These are phyloP conservation scores for Plectranthus barbatus DNA, from an alignment of 257 asterid genomes.

Conservation along the genomic window DNA sequence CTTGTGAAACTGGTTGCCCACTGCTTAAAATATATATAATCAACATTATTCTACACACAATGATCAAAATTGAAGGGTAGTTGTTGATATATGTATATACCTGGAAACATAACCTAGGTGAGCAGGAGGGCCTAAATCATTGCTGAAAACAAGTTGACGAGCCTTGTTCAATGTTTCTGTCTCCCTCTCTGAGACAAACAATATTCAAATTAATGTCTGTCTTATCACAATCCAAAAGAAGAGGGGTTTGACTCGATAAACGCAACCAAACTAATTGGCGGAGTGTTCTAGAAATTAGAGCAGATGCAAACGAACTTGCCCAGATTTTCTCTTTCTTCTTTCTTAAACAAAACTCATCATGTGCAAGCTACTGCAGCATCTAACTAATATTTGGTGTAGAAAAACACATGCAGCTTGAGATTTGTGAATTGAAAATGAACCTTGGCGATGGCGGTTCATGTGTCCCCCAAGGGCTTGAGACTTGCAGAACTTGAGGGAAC, in stretches of 20 bases:
- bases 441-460: slow-evolving; percentile 99
- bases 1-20: slow-evolving; percentile 48
- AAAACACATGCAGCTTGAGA: no score
- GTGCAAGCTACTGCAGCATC: no score
- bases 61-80: background rate
- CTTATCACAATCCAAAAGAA: no score
- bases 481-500: slow-evolving; percentile 98
- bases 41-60: background rate
- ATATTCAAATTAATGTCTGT: slow-evolving; percentile 1
- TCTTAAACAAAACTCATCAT: no score
- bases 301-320: no score
- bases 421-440: slow-evolving; percentile 13
- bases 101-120: slow-evolving; percentile 51
- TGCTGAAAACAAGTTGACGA: slow-evolving; percentile 79
- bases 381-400: no score
- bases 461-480: slow-evolving; percentile 99
- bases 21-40: slow-evolving; percentile 15
- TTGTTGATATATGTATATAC: slow-evolving; percentile 12
- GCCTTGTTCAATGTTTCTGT: slow-evolving; percentile 93
- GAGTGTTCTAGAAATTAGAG: background rate
- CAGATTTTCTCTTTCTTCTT: no score
- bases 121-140: slow-evolving; percentile 53
- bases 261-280: background rate
- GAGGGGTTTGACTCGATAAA: no score
- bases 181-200: slow-evolving; percentile 64